Conservation (phyloP, 805 yeast species). For the Maudiozyma barnettii region DNA sequence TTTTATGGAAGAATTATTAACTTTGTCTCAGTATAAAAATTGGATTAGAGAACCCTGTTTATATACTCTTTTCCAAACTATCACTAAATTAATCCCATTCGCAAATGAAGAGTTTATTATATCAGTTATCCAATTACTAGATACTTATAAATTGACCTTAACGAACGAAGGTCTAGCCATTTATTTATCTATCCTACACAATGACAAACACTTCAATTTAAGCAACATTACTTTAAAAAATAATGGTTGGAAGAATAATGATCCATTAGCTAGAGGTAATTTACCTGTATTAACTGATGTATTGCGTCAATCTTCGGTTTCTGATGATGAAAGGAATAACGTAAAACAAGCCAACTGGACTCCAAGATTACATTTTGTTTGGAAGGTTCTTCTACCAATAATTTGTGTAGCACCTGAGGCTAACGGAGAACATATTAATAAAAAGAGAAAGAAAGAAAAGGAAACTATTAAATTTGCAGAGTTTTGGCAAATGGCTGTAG, state of each 20-base stretch:
- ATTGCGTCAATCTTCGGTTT: conserved; percentile 44
- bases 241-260: conserved; percentile 53
- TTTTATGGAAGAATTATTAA: conserved; percentile 41
- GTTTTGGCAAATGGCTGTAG: conserved; percentile 74
- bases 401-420: conserved; percentile 29
- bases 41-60: conserved; percentile 84
- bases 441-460: conserved; percentile 34
- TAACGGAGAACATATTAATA: conserved; percentile 19
- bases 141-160: conserved; percentile 45
- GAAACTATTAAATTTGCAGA: conserved; percentile 38
- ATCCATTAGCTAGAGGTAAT: conserved; percentile 70
- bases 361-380: conserved; percentile 66
- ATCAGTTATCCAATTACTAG: conserved; percentile 35
- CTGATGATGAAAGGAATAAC: conserved; percentile 20
- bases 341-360: conserved; percentile 63
- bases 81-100: conserved; percentile 24
- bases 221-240: conserved; percentile 12
- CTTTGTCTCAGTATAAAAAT: conserved; percentile 53
- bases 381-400: conserved; percentile 46
- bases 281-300: conserved; percentile 51
- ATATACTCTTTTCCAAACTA: conserved; percentile 54
- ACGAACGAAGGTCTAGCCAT: conserved; percentile 77
- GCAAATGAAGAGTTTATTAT: conserved; percentile 13
- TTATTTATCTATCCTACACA: conserved; percentile 33
- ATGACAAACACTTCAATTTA: conserved; percentile 1